Base-by-base conservation (phyloP, 106 monocot genomes). In the Platanthera zijinensis region DNA sequence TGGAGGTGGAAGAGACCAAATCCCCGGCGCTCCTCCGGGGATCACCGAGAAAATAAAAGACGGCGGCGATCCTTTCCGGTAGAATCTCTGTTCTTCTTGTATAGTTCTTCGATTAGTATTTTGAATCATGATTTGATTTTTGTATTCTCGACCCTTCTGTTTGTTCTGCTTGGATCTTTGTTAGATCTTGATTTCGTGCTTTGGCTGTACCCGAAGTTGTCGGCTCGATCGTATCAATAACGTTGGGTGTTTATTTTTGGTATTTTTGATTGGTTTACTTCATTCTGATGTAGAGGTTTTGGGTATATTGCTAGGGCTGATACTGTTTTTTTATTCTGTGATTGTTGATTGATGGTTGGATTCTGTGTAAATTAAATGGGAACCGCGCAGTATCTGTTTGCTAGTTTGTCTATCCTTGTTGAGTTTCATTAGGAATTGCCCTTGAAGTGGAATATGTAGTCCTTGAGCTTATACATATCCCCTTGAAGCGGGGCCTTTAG, bases 271-370 rank as follows among this genome's bases (percentile, higher is more conserved):
- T 72, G 18, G 39, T 72, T 51, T 51, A 10, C 46, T 10, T 72
- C 19, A 50, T 46, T 1, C 51, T 22, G 51, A 72, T 72, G 46
- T 19, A 17, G 72, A 72, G 50, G 47, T 46, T 70, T 70, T 39
- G 47, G 47, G 70, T 70, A 5, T 70, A n/a, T 48, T 48, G 46
- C 70, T 70, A 70, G 70, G 70, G 70, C 48, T 70, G 25, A 15
- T 48, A 39, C 7, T 72, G 70, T 6, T 17, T 46, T 25, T 71
- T 71, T 46, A n/a, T 71, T 0, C 13, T 17, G 7, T 1, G 39
- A 39, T 39, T 39, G 39, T 39, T 14, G 61, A 0, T 1, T 48
- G 45, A 15, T 71, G 70, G 48, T n/a, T 48, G 48, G 14, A n/a
- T 48, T 14, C 48, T 8, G 19, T 71, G 45, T 15, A n/a, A 48